phyloP scores from a whole-genome alignment of 805 yeast species.

The Pichia ethanolica region DNA sequence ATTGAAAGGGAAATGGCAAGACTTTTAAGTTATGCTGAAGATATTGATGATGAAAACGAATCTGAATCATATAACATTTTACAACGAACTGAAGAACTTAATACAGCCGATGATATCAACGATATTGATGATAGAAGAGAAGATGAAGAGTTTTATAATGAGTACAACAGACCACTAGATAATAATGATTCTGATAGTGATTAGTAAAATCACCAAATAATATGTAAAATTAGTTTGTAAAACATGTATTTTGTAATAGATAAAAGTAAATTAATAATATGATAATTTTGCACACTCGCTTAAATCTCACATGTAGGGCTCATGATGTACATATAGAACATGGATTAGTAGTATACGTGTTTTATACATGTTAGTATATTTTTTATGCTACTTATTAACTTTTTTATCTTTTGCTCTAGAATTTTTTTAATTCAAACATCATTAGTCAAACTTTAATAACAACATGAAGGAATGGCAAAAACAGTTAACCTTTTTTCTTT shows the following conservation, averaged over 20 bases:
- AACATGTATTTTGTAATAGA: no score
- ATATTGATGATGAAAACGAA: not conserved
- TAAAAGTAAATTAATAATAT: no score
- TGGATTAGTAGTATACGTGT: no score
- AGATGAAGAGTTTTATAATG: constrained; percentile 5
- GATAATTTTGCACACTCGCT: no score
- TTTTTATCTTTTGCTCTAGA: no score
- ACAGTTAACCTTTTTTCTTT: constrained; percentile 13
- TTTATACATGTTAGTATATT: no score
- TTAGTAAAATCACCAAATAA: not conserved
- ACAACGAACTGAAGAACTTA: not conserved
- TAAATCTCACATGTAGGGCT: no score
- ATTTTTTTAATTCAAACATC: no score
- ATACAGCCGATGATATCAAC: not conserved
- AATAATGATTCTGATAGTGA: constrained; percentile 2
- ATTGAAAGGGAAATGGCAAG: constrained; percentile 7
- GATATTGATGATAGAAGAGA: not conserved
- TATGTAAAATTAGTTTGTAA: no score
- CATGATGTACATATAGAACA: no score
- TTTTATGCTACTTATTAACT: no score
- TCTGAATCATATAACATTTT: not conserved
- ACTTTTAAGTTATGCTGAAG: constrained; percentile 5
- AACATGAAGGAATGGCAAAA: not conserved
- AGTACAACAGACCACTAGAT: not conserved
- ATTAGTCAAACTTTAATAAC: no score